Evolutionary conservation across 306 rosid species (phyloP).

Genomic region (Cicer chorassanicum): DNA sequence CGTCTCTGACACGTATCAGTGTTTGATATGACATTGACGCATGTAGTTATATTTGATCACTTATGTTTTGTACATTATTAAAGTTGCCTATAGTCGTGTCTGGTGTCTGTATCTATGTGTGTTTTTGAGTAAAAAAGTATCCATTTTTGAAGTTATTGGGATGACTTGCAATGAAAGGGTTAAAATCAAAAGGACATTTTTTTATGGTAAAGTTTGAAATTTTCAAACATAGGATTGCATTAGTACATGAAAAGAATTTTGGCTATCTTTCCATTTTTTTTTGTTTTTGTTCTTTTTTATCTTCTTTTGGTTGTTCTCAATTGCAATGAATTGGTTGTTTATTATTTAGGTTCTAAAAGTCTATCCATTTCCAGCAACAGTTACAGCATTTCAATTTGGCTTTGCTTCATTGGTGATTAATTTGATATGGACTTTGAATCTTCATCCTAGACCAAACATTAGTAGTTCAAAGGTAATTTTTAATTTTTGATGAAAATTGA

Average conservation of each 20-base stretch:
- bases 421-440: constrained; percentile 67
- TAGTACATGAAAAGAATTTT: constrained; percentile 25
- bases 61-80: no score
- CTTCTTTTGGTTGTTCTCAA: constrained; percentile 46
- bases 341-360: constrained; percentile 79
- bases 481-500: constrained; percentile 31
- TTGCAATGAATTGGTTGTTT: constrained; percentile 50
- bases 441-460: constrained; percentile 63
- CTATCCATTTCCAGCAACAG: constrained; percentile 88
- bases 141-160: neutral
- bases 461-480: constrained; percentile 61
- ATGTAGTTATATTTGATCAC: no score
- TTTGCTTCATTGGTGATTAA: constrained; percentile 57
- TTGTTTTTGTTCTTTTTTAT: constrained; percentile 1
- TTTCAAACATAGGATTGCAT: constrained; percentile 6
- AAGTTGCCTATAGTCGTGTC: no score
- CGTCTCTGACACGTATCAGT: no score
- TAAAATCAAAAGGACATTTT: neutral
- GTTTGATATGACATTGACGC: no score
- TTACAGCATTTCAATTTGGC: constrained; percentile 69
- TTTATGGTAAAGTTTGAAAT: constrained; percentile 11
- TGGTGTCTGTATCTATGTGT: no score
- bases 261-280: neutral
- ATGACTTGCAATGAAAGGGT: neutral
- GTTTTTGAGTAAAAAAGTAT: neutral